Evolutionary conservation across 345 rosid species (phyloP), one percentile per base, ranked within the genome.

Genomic region (Pseudoturritis turrita): DNA sequence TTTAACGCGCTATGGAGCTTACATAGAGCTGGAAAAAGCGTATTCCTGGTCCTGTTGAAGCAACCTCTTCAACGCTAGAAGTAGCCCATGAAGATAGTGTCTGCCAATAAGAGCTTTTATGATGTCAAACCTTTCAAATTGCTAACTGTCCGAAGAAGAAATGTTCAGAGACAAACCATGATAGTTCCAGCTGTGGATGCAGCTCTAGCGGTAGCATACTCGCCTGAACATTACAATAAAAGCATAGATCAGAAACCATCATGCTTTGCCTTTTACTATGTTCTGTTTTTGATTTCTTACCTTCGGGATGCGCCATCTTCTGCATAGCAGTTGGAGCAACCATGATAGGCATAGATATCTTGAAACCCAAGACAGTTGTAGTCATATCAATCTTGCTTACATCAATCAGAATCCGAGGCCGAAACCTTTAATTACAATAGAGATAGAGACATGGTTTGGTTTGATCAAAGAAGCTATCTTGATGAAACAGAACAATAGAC

Each of bases 241-340:
- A 10, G 3, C 4, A 4, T 0, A 56, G 13, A 22, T 56, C 55
- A 68, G 8, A 55, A 43, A 57, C 18, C 18, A 57, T 5, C 10
- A 71, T 49, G 40, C n/a, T 59, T 67, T 46, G 66, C 17, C 58
- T 7, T 44, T 1, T 15, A 51, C 39, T 52, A 25, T 46, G 28
- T 59, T 70, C 11, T 56, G 31, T 45, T 45, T 70, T 71, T 4
- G 5, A 26, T 18, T 13, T 9, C 17, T 71, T 72, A 87, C 96
- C 96, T 66, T 87, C 90, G 23, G 96, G 96, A 78, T 89, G 92
- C 60, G 96, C 96, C 96, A 89, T 89, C 77, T 89, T 87, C 81
- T 84, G 92, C 69, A 89, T 44, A 49, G 96, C 92, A 23, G 90
- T 84, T 53, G 92, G 96, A 65, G 92, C 96, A 81, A 89, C 77